A percentile compares a stretch with the other conserved stretches of the same genome.
Evolutionary conservation across 176 grass and related monocot species (phyloP).

Genomic region (Urochloa ruziziensis): DNA sequence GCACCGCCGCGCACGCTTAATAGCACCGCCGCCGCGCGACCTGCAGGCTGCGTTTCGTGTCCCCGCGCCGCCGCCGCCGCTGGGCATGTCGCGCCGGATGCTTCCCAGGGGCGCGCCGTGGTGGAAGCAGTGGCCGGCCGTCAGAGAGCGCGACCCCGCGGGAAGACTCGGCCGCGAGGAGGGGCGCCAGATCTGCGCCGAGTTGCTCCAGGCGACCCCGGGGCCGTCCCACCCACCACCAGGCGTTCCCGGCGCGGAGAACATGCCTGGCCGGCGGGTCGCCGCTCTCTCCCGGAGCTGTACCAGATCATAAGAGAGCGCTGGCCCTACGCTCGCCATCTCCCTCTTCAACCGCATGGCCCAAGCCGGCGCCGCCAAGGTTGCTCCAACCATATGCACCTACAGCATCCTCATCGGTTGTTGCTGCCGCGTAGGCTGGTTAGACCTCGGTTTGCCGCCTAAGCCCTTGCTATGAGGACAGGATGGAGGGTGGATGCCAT

Average conservation of each 20-base stretch:
- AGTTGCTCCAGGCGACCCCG: not conserved
- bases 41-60: too few species aligned
- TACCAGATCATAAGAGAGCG: not conserved
- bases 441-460: constrained; percentile 10
- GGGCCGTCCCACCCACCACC: not conserved
- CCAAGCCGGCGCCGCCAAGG: not conserved
- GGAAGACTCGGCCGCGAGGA: not conserved
- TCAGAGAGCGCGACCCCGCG: not conserved
- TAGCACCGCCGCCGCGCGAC: too few species aligned
- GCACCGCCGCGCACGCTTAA: too few species aligned
- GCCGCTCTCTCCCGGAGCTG: not conserved
- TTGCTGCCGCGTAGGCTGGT: not conserved
- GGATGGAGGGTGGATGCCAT: too few species aligned
- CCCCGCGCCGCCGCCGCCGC: too few species aligned
- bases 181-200: not conserved
- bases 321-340: not conserved
- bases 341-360: constrained; percentile 25
- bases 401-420: constrained; percentile 24
- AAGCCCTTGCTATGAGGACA: not conserved
- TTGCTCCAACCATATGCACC: not conserved
- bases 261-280: not conserved
- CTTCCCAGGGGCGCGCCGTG: not conserved
- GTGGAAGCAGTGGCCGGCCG: not conserved
- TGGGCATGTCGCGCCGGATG: not conserved
- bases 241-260: not conserved